Evolutionary conservation across 768 basidiomycete species (phyloP).

Genomic region (Chalciporus chontae): DNA sequence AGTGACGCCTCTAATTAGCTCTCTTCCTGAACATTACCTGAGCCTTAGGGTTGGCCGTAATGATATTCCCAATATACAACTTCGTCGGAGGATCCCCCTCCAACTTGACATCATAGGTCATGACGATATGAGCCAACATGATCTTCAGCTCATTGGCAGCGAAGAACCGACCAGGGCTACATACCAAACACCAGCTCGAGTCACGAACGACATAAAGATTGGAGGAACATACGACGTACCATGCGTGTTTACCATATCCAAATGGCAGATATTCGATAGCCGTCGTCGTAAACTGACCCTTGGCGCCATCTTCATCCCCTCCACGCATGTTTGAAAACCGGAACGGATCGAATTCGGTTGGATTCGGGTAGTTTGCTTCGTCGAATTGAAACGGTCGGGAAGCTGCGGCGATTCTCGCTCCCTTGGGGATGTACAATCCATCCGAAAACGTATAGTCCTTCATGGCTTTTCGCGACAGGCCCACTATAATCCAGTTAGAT

Average conservation of each 20-base stretch:
- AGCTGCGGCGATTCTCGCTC: slow-evolving; percentile 11
- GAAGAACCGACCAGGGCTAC: slow-evolving; percentile 34
- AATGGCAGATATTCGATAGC: slow-evolving; percentile 33
- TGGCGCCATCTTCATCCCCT: slow-evolving; percentile 28
- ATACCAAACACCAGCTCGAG: neutral
- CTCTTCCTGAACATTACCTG: slow-evolving; percentile 4
- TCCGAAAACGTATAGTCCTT: slow-evolving; percentile 34
- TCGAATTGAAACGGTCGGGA: neutral
- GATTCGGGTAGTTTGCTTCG: neutral
- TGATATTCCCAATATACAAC: neutral
- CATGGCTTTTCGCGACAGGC: slow-evolving; percentile 29
- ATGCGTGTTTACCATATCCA: slow-evolving; percentile 26
- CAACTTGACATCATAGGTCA: slow-evolving; percentile 8
- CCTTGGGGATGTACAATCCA: slow-evolving; percentile 33
- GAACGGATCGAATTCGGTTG: slow-evolving; percentile 38
- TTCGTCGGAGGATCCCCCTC: neutral
- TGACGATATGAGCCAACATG: slow-evolving; percentile 42
- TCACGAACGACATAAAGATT: too few relatives aligned
- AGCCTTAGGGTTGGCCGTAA: neutral
- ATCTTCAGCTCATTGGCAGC: slow-evolving; percentile 42
- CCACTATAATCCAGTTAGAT: slow-evolving; percentile 11
- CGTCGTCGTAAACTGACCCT: slow-evolving; percentile 34
- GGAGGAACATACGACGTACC: slow-evolving; percentile 14
- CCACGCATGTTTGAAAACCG: slow-evolving; percentile 41
- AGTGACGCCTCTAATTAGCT: neutral